Conservation (phyloP, 192 early-diverging fungal genomes). For the Funneliformis geosporum region DNA sequence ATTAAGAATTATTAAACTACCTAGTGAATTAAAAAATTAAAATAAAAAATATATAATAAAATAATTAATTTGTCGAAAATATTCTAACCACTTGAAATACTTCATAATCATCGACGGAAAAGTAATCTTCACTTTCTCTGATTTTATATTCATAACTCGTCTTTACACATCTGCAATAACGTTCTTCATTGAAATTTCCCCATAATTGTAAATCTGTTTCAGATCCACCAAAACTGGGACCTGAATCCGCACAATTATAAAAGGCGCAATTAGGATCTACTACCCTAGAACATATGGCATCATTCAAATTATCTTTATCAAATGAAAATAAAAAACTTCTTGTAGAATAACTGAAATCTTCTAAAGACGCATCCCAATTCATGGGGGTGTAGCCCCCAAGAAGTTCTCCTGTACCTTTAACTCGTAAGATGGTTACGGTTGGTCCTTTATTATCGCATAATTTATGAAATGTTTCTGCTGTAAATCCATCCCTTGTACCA, state of each 20-base stretch:
- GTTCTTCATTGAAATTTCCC: slow-evolving; percentile 1
- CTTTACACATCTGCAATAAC: background rate
- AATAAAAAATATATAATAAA: no score
- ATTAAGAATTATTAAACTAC: no score
- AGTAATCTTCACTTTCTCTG: background rate
- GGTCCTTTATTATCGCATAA: slow-evolving; percentile 23
- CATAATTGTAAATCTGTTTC: background rate
- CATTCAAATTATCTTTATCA: background rate
- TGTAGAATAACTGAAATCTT: background rate
- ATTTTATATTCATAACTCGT: slow-evolving; percentile 13
- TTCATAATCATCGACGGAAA: slow-evolving; percentile 22
- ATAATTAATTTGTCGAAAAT: background rate
- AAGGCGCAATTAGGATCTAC: background rate
- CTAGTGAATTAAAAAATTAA: no score
- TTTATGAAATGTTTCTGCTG: background rate
- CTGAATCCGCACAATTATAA: background rate
- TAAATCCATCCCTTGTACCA: slow-evolving; percentile 7
- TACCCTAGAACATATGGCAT: background rate
- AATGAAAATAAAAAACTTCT: background rate
- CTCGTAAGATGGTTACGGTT: background rate
- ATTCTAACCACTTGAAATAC: slow-evolving; percentile 17
- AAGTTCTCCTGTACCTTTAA: slow-evolving; percentile 7
- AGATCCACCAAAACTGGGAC: background rate
- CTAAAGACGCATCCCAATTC: background rate
- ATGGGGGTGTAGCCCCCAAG: background rate